Conservation (phyloP, 345 rosid species). For the Corymbia maculata region DNA sequence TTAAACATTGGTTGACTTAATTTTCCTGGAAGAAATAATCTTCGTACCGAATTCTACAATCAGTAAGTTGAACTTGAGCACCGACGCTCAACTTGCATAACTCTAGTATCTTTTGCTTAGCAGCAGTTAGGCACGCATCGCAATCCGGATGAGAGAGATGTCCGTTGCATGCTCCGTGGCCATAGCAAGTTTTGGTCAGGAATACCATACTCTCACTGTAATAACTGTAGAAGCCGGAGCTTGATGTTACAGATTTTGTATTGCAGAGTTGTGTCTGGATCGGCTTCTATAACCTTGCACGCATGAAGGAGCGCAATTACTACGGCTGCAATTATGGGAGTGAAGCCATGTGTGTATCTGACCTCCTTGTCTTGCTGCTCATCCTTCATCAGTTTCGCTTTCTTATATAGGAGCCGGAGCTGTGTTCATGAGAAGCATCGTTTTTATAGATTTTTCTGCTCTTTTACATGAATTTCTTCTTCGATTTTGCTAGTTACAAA, state of each 20-base stretch:
- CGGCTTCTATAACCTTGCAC: not conserved
- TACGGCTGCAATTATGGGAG: not conserved
- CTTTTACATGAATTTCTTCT: not conserved
- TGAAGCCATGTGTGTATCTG: not conserved
- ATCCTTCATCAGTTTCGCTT: not conserved
- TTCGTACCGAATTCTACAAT: not conserved
- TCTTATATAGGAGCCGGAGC: not conserved
- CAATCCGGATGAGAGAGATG: not conserved
- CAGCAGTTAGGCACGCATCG: rapidly evolving
- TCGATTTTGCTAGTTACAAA: not conserved
- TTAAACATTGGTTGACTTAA: not conserved
- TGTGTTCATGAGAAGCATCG: not conserved
- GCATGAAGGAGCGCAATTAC: not conserved
- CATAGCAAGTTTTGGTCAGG: not conserved
- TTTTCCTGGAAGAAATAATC: not conserved
- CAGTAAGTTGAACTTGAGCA: not conserved
- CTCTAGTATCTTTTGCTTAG: not conserved
- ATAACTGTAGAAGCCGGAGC: not conserved
- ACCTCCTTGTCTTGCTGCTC: not conserved
- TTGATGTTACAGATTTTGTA: not conserved
- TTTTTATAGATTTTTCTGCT: not conserved
- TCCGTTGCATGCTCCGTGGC: not conserved
- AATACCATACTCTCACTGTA: not conserved
- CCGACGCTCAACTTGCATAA: not conserved
- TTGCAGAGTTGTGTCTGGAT: not conserved